Evolutionary conservation across 2,329 filamentous ascomycete species (phyloP).

Genomic region (Apiospora sp.): DNA sequence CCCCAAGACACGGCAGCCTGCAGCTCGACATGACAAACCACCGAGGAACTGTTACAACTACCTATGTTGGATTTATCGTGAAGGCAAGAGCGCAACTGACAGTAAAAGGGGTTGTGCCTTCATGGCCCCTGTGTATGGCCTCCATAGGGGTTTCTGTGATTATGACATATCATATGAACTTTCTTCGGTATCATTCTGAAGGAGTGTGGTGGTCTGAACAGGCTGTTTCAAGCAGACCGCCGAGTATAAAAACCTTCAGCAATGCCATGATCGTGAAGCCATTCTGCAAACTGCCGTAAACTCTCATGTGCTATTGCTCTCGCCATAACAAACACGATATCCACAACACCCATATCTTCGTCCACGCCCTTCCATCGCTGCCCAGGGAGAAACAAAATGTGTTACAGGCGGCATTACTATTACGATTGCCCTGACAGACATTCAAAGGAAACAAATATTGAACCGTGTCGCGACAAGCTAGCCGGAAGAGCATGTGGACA

Average conservation of each 20-base stretch:
- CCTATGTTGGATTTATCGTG: background rate
- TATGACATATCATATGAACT: background rate
- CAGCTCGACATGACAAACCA: background rate
- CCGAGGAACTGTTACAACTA: background rate
- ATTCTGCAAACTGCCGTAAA: background rate
- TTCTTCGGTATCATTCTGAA: background rate
- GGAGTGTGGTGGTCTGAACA: background rate
- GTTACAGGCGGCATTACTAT: background rate
- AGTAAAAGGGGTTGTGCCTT: background rate
- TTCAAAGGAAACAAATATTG: background rate
- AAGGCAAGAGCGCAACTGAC: background rate
- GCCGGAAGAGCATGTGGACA: background rate
- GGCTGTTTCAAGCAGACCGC: background rate
- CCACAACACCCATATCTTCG: no score
- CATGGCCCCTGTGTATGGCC: background rate
- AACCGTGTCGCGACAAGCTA: background rate
- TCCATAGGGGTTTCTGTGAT: background rate
- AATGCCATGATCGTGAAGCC: background rate
- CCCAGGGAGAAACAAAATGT: background rate
- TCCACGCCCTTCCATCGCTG: no score
- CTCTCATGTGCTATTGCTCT: background rate
- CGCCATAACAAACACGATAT: background rate
- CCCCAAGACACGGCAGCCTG: background rate
- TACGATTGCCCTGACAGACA: background rate
- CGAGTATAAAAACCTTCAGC: background rate